Evolutionary conservation across 257 asterid species (phyloP).

Genomic region (Solanum chaucha): DNA sequence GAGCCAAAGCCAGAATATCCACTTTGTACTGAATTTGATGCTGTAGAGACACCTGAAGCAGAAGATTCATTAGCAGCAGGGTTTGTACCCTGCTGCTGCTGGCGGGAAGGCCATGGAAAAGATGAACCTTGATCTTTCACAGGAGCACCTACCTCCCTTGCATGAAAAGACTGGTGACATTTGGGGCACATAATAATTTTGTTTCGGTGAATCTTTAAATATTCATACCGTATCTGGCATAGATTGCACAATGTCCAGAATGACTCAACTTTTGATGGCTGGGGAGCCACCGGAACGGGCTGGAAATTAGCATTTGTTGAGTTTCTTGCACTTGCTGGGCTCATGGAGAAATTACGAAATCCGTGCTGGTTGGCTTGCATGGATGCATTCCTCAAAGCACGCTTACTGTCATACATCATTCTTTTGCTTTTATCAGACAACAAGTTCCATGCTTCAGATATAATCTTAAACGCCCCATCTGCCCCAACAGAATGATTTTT

Average conservation of each 20-base stretch:
- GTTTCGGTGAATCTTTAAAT: conserved; percentile 18
- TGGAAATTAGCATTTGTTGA: background rate
- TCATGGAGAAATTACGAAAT: background rate
- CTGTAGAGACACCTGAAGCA: conserved; percentile 1
- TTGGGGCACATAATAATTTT: conserved; percentile 32
- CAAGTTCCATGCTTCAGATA: conserved; percentile 49
- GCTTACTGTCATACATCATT: conserved; percentile 23
- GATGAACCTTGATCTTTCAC: background rate
- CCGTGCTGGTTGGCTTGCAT: background rate
- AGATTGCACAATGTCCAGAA: conserved; percentile 55
- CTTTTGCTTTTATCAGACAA: conserved; percentile 41
- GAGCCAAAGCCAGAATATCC: background rate
- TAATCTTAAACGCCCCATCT: conserved; percentile 53
- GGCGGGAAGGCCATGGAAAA: background rate
- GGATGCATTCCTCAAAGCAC: conserved; percentile 5
- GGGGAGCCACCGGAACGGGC: conserved; percentile 7
- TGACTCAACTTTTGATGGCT: conserved; percentile 11
- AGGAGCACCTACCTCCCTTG: conserved; percentile 30
- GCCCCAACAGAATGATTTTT: conserved; percentile 61
- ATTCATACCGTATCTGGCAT: conserved; percentile 33
- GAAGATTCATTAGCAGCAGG: background rate
- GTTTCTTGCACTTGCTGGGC: conserved; percentile 10
- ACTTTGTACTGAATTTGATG: background rate
- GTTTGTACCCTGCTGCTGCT: conserved; percentile 10
- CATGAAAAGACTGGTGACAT: conserved; percentile 40